Evolutionary conservation across 1,139 yeast species (phyloP).

Genomic region (Entelexis sorbosivorans): DNA sequence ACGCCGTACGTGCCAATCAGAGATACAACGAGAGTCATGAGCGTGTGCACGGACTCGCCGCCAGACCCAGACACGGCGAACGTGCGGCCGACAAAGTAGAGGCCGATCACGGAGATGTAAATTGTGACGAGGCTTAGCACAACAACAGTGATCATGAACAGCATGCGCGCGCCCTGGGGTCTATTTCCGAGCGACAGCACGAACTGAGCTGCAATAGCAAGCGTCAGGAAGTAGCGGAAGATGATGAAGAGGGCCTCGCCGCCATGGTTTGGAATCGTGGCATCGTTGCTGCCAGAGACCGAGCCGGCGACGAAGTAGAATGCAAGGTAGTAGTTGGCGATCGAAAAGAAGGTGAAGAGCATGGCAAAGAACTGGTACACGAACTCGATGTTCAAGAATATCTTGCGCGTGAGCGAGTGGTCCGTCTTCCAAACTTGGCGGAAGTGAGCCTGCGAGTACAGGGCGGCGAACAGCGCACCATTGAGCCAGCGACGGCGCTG

Average conservation of each 20-base stretch:
- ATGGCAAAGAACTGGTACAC: slow-evolving; percentile 66
- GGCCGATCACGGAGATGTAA: slow-evolving; percentile 72
- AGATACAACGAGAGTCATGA: slow-evolving; percentile 71
- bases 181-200: slow-evolving; percentile 90
- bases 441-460: slow-evolving; percentile 72
- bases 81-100: slow-evolving; percentile 60
- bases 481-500: slow-evolving; percentile 97
- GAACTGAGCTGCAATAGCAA: slow-evolving; percentile 55
- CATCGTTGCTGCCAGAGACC: slow-evolving; percentile 38
- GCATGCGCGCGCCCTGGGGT: slow-evolving; percentile 76
- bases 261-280: slow-evolving; percentile 49
- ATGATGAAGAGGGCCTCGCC: slow-evolving; percentile 64
- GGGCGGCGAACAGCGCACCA: slow-evolving; percentile 94
- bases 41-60: slow-evolving; percentile 34
- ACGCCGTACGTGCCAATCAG: slow-evolving; percentile 79
- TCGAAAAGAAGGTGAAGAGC: slow-evolving; percentile 77
- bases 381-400: slow-evolving; percentile 74
- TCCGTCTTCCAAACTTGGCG: slow-evolving; percentile 76
- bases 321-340: slow-evolving; percentile 80
- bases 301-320: slow-evolving; percentile 91
- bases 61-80: slow-evolving; percentile 24
- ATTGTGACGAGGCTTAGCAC: slow-evolving; percentile 66
- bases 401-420: slow-evolving; percentile 64
- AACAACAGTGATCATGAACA: slow-evolving; percentile 62
- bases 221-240: slow-evolving; percentile 72